A percentile compares a stretch with the other conserved stretches of the same genome.
These are phyloP conservation scores for Cercospora zeae-maydis DNA, from an alignment of 2,329 filamentous ascomycete genomes.

Conservation along the genomic window DNA sequence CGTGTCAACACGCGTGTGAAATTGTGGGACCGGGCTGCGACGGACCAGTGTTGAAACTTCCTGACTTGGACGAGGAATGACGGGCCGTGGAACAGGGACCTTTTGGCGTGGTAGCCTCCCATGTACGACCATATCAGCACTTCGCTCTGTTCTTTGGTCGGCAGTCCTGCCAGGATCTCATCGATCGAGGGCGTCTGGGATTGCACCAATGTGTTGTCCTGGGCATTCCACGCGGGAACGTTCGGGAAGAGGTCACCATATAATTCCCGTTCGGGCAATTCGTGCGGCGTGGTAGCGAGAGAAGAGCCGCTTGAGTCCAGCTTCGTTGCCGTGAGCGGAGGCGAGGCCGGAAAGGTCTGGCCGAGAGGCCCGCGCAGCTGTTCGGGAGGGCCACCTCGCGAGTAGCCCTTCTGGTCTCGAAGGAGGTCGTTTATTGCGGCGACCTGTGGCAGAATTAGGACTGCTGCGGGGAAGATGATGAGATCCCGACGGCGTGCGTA, in stretches of 20 bases:
- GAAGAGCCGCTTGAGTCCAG: constrained; percentile 14
- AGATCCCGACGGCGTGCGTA: background rate
- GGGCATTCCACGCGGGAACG: constrained; percentile 22
- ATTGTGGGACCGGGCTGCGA: background rate
- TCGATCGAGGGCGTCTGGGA: constrained; percentile 19
- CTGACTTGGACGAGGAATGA: constrained; percentile 21
- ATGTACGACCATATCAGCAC: constrained; percentile 25
- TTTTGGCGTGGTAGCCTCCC: constrained; percentile 25
- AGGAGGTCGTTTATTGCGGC: constrained; percentile 25
- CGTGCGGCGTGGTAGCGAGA: constrained; percentile 9
- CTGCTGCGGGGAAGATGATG: background rate
- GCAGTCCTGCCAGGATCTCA: constrained; percentile 21
- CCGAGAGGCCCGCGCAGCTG: constrained; percentile 17
- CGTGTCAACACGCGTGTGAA: background rate
- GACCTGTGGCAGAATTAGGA: constrained; percentile 10
- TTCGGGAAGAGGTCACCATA: constrained; percentile 25
- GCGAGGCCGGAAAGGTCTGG: constrained; percentile 19
- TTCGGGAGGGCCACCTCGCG: constrained; percentile 5
- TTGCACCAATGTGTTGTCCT: constrained; percentile 19
- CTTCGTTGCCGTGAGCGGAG: constrained; percentile 16
- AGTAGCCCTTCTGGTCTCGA: constrained; percentile 13
- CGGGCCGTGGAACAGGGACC: constrained; percentile 20
- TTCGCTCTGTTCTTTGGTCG: constrained; percentile 22
- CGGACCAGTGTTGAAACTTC: constrained; percentile 24
- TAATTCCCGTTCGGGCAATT: constrained; percentile 18